Percentiles rank a stretch among this genome's conserved stretches.
Evolutionary conservation across 163 green algal species (phyloP).

Genomic region (Coccomyxa subellipsoidea): DNA sequence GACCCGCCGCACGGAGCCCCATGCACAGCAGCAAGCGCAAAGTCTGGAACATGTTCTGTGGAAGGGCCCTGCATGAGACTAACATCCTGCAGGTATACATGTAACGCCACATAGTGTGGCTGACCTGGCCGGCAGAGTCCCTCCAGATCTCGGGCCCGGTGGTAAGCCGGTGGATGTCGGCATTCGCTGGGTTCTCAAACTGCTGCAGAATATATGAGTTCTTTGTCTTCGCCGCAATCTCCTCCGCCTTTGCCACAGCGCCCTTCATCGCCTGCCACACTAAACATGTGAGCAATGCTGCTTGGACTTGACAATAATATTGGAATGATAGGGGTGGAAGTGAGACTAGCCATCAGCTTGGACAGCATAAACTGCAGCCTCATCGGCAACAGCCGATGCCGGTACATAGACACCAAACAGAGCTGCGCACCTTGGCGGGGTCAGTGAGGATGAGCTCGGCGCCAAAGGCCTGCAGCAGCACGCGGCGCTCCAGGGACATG

Average conservation of each 20-base stretch:
- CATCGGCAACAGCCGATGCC: no score
- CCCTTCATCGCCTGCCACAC: constrained; percentile 62
- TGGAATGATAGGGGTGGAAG: no score
- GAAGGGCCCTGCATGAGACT: no score
- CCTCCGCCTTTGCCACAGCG: constrained; percentile 72
- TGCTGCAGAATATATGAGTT: constrained; percentile 79
- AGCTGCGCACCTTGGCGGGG: constrained; percentile 62
- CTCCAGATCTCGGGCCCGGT: constrained; percentile 81
- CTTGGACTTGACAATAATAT: no score
- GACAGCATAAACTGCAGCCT: no score
- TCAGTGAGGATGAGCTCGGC: constrained; percentile 79
- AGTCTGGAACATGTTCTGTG: no score
- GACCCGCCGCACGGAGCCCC: no score
- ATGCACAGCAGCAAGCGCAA: no score
- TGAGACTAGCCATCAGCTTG: no score
- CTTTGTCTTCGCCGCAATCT: constrained; percentile 62
- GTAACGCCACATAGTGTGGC: background rate
- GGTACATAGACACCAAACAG: no score
- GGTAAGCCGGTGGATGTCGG: constrained; percentile 50
- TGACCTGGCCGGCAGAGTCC: constrained; percentile 51
- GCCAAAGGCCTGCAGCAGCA: constrained; percentile 80
- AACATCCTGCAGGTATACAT: background rate
- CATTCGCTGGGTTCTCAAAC: constrained; percentile 84
- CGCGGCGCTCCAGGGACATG: constrained; percentile 94
- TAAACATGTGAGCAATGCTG: no score